Evolutionary conservation across 768 basidiomycete species (phyloP).

Genomic region (Lactarius sp.): DNA sequence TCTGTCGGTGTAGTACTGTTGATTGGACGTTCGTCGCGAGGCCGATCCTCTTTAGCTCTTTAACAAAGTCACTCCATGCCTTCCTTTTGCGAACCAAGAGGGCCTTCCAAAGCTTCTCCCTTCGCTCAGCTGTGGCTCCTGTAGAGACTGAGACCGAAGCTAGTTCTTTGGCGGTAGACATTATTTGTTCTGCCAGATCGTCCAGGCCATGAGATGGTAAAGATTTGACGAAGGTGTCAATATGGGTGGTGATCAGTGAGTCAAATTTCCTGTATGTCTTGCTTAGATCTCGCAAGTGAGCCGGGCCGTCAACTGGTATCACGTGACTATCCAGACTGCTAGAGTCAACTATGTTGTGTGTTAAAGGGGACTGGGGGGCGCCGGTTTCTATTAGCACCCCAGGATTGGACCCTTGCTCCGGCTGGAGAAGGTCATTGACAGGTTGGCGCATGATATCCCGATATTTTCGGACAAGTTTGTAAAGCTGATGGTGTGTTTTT

Average conservation of each 20-base stretch:
- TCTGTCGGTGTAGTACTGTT: conserved; percentile 54
- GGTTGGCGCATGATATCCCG: conserved; percentile 84
- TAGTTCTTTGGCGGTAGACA: conserved; percentile 55
- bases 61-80: conserved; percentile 86
- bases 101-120: conserved; percentile 62
- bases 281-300: conserved; percentile 45
- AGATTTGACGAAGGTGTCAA: conserved; percentile 41
- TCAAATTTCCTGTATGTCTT: conserved; percentile 50
- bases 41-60: conserved; percentile 79
- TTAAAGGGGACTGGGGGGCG: not conserved
- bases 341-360: not conserved
- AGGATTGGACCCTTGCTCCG: not conserved
- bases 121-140: conserved; percentile 43
- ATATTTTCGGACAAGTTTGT: conserved; percentile 88
- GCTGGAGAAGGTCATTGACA: conserved; percentile 37
- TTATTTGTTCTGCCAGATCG: conserved; percentile 56
- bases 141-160: conserved; percentile 41
- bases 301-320: conserved; percentile 21
- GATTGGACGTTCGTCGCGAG: conserved; percentile 68
- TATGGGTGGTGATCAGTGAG: conserved; percentile 38
- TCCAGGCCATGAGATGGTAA: conserved; percentile 44
- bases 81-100: conserved; percentile 79
- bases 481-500: conserved; percentile 84
- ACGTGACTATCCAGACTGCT: not conserved
- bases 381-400: not conserved